These are phyloP conservation scores for Starmera pachycereana DNA, from an alignment of 805 yeast genomes.

Conservation along the genomic window DNA sequence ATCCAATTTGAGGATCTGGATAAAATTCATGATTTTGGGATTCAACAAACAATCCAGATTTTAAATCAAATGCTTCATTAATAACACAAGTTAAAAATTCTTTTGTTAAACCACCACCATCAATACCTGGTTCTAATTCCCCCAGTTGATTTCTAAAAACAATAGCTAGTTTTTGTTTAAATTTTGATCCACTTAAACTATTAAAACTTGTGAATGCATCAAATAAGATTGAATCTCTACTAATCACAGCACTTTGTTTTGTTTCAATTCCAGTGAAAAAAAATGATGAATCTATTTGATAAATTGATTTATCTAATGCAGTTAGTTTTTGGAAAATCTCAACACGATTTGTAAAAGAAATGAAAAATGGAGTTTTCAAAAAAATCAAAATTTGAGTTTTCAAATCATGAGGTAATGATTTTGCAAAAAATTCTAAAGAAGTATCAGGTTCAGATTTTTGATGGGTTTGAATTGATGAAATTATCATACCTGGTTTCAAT, in stretches of 20 bases:
- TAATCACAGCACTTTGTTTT: conserved; percentile 31
- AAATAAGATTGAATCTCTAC: conserved; percentile 60
- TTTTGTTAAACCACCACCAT: conserved; percentile 94
- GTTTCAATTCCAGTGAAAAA: conserved; percentile 6
- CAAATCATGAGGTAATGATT: conserved; percentile 6
- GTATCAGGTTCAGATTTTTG: conserved; percentile 12
- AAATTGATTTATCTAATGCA: conserved; percentile 35
- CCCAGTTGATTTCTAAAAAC: conserved; percentile 66
- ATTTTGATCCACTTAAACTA: conserved; percentile 33
- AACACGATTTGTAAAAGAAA: conserved; percentile 69
- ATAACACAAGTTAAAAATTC: conserved; percentile 74
- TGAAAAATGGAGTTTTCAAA: conserved; percentile 63
- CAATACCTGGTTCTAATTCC: conserved; percentile 76
- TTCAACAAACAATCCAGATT: conserved; percentile 28
- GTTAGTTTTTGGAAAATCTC: conserved; percentile 58
- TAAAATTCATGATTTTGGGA: conserved; percentile 52
- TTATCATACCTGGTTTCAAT: no score
- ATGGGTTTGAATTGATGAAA: no score
- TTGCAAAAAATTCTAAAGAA: conserved; percentile 12
- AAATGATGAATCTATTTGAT: conserved; percentile 12
- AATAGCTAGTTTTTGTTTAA: conserved; percentile 54
- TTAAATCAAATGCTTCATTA: conserved; percentile 44
- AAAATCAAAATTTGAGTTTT: conserved; percentile 38
- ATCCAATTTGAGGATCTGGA: conserved; percentile 54
- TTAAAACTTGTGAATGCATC: conserved; percentile 57